Conservation (phyloP, 148 eudicot species). For the Rhododendron williamsianum region DNA sequence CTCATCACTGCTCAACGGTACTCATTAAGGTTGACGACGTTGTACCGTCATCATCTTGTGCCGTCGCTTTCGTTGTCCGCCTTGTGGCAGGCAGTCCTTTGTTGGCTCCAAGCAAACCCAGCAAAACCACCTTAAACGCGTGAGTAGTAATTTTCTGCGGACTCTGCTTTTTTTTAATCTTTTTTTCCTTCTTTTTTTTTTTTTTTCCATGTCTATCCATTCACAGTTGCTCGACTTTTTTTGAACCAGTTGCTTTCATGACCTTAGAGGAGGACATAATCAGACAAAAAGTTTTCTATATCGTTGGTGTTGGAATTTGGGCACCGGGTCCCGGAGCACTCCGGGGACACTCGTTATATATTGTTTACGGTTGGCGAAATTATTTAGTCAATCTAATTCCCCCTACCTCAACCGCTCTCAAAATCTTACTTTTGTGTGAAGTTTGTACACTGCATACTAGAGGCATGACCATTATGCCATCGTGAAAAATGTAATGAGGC, state of each 20-base stretch:
- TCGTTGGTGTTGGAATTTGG: neutral
- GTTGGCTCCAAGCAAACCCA: neutral
- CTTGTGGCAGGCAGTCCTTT: neutral
- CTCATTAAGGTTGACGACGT: neutral
- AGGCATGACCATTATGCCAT: neutral
- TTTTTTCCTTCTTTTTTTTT: no score
- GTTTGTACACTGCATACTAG: no score
- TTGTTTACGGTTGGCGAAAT: no score
- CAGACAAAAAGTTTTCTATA: neutral
- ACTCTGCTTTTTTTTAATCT: no score
- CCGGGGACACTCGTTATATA: no score
- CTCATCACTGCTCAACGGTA: neutral
- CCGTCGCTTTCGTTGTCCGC: neutral
- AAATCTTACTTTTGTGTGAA: neutral
- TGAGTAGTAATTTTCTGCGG: neutral
- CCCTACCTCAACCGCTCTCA: no score
- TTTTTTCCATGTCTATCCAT: no score
- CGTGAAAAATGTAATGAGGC: neutral
- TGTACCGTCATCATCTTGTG: neutral
- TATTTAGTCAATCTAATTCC: no score
- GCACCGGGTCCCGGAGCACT: no score
- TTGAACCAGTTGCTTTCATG: neutral
- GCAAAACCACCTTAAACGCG: neutral
- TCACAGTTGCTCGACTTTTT: neutral
- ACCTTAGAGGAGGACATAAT: neutral